Conservation (phyloP, 139 green algal species). For the Micractinium sp. region DNA sequence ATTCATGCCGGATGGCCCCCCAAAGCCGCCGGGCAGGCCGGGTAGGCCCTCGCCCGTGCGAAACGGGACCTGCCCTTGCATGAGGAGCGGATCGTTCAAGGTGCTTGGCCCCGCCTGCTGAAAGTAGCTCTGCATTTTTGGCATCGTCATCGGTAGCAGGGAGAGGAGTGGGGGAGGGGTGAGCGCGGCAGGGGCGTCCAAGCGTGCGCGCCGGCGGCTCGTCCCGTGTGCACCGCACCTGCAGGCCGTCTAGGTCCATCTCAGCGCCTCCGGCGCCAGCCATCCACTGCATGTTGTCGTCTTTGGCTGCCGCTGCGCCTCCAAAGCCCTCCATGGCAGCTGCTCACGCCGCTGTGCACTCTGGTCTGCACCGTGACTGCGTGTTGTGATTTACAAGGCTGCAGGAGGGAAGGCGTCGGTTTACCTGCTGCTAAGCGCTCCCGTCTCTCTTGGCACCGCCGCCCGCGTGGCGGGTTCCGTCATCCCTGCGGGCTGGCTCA, state of each 20-base stretch:
- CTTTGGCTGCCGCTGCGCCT: not conserved
- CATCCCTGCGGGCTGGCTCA: too few relatives aligned
- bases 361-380: too few relatives aligned
- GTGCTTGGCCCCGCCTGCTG: not conserved
- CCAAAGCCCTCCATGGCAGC: not conserved
- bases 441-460: too few relatives aligned
- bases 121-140: constrained; percentile 18
- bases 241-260: constrained; percentile 19
- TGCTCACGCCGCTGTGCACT: too few relatives aligned
- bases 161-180: too few relatives aligned
- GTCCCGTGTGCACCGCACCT: not conserved
- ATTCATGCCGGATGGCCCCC: not conserved
- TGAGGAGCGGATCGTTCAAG: not conserved
- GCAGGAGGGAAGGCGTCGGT: too few relatives aligned
- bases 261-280: not conserved
- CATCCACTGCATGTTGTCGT: constrained; percentile 6
- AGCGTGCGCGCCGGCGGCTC: not conserved
- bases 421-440: too few relatives aligned
- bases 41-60: not conserved
- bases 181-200: not conserved
- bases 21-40: constrained; percentile 1
- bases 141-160: too few relatives aligned
- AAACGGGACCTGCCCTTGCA: constrained; percentile 19
- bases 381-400: too few relatives aligned
- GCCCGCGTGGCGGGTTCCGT: too few relatives aligned